Base-by-base conservation (phyloP, 352 stramenopile species). In the Phytopythium helicoides region DNA sequence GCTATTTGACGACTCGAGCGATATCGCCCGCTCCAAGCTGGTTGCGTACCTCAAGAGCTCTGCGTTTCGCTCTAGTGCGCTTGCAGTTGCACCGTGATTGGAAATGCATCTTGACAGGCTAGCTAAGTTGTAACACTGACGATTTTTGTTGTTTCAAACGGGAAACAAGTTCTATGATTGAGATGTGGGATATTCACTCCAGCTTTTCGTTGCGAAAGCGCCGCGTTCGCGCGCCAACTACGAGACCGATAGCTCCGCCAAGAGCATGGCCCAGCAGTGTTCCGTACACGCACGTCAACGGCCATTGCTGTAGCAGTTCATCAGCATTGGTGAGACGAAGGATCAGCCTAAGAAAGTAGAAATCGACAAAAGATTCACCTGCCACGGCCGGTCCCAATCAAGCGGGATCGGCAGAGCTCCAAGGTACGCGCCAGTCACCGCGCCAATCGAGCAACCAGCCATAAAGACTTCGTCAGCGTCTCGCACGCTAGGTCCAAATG, bases 261-360 rank as follows among this genome's bases (percentile, higher is more conserved):
- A 69, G 10, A 12, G 64, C 64, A 42, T 83, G 63, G 3, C 79
- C 81, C 12, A 72, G 47, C 14, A 90, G 52, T 8, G 71, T 61
- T 12, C 85, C 81, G 53, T 93, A 95, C 19, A 89, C 76, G 62
- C 85, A 95, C 28, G 85, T 89, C 23, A 93, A 59, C 3, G 85
- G 85, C 82, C 85, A 95, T 89, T 92, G 80, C 85, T 92, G 56
- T n/a, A n/a, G n/a, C n/a, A n/a, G n/a, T n/a, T n/a, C n/a, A n/a
- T n/a, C n/a, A n/a, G n/a, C n/a, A n/a, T n/a, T n/a, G n/a, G n/a
- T n/a, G n/a, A n/a, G n/a, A n/a, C n/a, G n/a, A n/a, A n/a, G n/a
- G n/a, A n/a, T n/a, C n/a, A n/a, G n/a, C n/a, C n/a, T n/a, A n/a
- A n/a, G n/a, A n/a, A n/a, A n/a, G n/a, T n/a, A n/a, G n/a, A n/a